Conservation (phyloP, 2,329 filamentous ascomycete species). For the Ampelomyces quisqualis region DNA sequence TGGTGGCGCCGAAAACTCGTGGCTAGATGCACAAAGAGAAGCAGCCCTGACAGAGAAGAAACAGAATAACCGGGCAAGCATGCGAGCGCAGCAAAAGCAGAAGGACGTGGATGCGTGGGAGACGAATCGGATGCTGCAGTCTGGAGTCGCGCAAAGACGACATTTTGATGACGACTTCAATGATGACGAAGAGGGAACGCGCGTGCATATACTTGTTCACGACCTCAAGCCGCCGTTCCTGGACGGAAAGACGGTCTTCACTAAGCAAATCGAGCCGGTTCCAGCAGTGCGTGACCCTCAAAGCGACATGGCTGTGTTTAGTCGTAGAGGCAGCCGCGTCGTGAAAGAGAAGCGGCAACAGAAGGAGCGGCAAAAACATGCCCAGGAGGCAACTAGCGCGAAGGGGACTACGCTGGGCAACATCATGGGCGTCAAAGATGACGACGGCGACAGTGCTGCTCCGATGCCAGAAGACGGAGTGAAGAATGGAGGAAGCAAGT, state of each 20-base stretch:
- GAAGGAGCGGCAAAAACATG: conserved; percentile 88
- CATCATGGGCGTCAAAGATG: conserved; percentile 92
- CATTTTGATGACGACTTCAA: conserved; percentile 81
- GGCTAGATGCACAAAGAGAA: conserved; percentile 75
- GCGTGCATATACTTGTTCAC: conserved; percentile 89
- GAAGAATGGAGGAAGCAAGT: conserved; percentile 70
- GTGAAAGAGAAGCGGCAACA: conserved; percentile 90
- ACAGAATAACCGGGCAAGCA: conserved; percentile 67
- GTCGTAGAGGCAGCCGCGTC: conserved; percentile 88
- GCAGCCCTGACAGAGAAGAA: conserved; percentile 77
- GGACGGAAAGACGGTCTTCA: conserved; percentile 93
- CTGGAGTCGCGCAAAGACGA: conserved; percentile 86
- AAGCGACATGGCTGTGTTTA: conserved; percentile 98
- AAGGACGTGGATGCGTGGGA: conserved; percentile 98
- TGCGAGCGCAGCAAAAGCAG: conserved; percentile 78
- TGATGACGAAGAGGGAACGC: conserved; percentile 84
- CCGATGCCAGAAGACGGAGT: conserved; percentile 73
- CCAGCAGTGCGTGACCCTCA: conserved; percentile 90
- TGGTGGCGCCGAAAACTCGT: conserved; percentile 69
- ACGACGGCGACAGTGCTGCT: conserved; percentile 81
- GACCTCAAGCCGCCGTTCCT: conserved; percentile 92
- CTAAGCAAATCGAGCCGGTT: conserved; percentile 93
- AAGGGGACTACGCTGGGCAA: conserved; percentile 91
- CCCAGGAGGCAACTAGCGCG: conserved; percentile 90
- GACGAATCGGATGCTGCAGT: conserved; percentile 96